These are phyloP conservation scores for Emericellopsis terricola DNA, from an alignment of 495 filamentous ascomycete genomes.

Conservation along the genomic window DNA sequence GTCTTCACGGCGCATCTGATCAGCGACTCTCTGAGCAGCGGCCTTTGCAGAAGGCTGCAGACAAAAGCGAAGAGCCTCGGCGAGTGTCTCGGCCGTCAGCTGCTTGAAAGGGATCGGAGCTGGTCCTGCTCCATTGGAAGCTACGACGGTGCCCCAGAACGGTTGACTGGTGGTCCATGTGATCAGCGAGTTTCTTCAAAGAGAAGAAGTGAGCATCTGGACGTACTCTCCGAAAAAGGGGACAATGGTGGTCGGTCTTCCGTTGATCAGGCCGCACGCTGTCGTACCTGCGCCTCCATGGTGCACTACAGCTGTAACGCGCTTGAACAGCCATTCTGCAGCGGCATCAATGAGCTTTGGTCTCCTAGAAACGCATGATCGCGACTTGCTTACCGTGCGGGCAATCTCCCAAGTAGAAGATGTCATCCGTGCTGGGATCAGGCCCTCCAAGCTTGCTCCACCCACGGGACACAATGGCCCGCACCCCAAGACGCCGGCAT, in stretches of 20 bases:
- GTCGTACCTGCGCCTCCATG: conserved; percentile 56
- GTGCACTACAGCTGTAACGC: conserved; percentile 41
- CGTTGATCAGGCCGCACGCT: conserved; percentile 38
- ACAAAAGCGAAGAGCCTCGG: conserved; percentile 5
- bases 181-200: neutral
- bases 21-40: neutral
- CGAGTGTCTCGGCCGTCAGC: conserved; percentile 22
- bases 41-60: neutral
- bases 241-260: conserved; percentile 40
- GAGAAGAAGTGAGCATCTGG: too few species aligned
- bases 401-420: conserved; percentile 36
- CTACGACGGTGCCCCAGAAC: conserved; percentile 39
- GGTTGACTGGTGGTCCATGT: conserved; percentile 16
- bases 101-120: conserved; percentile 24
- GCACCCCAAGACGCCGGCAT: conserved; percentile 25
- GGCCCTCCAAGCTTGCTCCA: conserved; percentile 38
- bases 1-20: neutral
- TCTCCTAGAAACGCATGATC: too few species aligned
- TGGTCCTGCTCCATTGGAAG: conserved; percentile 28
- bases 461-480: conserved; percentile 43
- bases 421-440: conserved; percentile 14
- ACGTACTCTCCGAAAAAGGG: conserved; percentile 43
- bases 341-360: too few species aligned
- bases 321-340: conserved; percentile 45
- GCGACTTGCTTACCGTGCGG: too few species aligned